These are phyloP conservation scores for Fusarium sp. DNA, from an alignment of 2,329 filamentous ascomycete genomes.

Conservation along the genomic window DNA sequence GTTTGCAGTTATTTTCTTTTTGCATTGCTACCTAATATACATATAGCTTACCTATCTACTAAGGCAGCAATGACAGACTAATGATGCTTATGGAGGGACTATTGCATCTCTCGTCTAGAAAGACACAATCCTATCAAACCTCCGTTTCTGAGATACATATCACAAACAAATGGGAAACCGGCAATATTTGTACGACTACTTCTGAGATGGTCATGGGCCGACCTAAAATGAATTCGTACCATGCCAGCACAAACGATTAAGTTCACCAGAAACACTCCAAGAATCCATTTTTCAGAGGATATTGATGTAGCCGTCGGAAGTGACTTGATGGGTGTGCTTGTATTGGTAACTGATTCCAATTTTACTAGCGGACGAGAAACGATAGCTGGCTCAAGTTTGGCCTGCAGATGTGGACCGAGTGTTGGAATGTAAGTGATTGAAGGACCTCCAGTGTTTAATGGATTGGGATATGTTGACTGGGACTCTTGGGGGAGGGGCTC, in stretches of 20 bases:
- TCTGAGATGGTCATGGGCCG: background rate
- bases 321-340: too few species aligned
- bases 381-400: too few species aligned
- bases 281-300: too few species aligned
- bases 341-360: too few species aligned
- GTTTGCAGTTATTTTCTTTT: background rate
- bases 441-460: too few species aligned
- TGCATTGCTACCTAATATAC: background rate
- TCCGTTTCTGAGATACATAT: background rate
- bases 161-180: background rate
- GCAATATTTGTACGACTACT: background rate
- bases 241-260: background rate
- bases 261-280: background rate
- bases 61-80: background rate
- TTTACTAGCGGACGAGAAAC: too few species aligned
- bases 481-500: too few species aligned
- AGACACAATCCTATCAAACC: background rate
- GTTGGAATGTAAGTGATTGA: too few species aligned
- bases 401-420: too few species aligned
- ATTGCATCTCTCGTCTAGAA: background rate
- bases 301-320: too few species aligned
- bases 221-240: background rate
- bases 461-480: too few species aligned
- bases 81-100: background rate
- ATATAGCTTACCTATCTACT: background rate